Conservation (phyloP, 306 rosid species). For the Quercus robur region DNA sequence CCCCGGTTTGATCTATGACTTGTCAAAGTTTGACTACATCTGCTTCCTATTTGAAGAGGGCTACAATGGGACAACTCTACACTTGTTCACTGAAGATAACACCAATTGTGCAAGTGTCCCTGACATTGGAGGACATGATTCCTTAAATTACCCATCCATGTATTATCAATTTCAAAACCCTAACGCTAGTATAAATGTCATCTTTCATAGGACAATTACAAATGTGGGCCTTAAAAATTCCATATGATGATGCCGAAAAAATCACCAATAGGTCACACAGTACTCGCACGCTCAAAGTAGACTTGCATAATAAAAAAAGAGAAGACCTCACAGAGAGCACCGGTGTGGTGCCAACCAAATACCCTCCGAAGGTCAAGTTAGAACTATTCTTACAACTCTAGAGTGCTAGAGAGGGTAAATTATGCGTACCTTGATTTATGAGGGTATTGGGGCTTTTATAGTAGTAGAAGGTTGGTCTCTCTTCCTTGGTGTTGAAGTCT, state of each 20-base stretch:
- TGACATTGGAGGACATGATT: conserved; percentile 28
- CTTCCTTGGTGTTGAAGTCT: too few relatives aligned
- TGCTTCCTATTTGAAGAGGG: conserved; percentile 55
- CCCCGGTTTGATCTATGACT: conserved; percentile 65
- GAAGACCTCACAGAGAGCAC: too few relatives aligned
- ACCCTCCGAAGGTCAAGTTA: too few relatives aligned
- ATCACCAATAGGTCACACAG: too few relatives aligned
- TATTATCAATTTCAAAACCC: conserved; percentile 19
- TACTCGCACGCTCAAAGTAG: too few relatives aligned
- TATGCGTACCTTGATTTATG: too few relatives aligned
- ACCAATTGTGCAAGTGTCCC: neutral
- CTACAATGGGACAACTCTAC: conserved; percentile 38
- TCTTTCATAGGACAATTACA: conserved; percentile 53
- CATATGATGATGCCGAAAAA: neutral
- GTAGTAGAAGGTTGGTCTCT: too few relatives aligned
- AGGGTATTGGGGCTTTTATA: too few relatives aligned
- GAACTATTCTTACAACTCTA: too few relatives aligned
- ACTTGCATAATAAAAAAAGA: too few relatives aligned
- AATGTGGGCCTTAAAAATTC: conserved; percentile 51
- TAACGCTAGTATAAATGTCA: conserved; percentile 31
- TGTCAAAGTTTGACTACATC: conserved; percentile 30
- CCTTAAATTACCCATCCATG: conserved; percentile 80
- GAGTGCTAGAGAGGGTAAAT: too few relatives aligned
- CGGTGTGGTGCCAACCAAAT: too few relatives aligned
- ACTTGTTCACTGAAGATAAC: neutral